Percentiles rank a stretch among this genome's conserved stretches.
Conservation (phyloP, 176 grass and related monocot species). For the Leersia perrieri region DNA sequence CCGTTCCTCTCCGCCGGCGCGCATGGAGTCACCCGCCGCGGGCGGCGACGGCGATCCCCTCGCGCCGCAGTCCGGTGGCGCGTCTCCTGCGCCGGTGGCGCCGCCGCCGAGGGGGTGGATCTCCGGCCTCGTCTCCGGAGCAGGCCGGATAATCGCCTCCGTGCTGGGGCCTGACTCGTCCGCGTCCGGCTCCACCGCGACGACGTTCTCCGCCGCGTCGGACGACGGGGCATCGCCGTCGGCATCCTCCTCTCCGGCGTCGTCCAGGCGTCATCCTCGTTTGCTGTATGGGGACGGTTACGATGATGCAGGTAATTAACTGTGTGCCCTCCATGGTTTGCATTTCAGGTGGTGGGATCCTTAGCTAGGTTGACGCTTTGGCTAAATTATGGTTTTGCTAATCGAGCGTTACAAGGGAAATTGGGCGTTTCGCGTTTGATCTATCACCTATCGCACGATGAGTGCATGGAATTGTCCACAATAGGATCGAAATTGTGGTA, state of each 20-base stretch:
- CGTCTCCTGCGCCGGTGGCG: neutral
- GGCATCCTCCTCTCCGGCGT: conserved; percentile 35
- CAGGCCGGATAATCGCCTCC: conserved; percentile 58
- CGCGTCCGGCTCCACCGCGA: conserved; percentile 31
- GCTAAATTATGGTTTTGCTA: neutral
- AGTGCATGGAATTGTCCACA: neutral
- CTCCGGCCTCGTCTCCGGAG: conserved; percentile 56
- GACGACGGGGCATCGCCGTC: conserved; percentile 31
- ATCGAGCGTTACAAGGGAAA: neutral
- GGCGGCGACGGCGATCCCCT: conserved; percentile 19
- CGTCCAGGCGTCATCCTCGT: neutral
- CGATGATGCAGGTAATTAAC: neutral
- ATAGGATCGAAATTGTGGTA: neutral
- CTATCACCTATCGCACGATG: neutral
- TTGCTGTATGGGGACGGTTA: neutral
- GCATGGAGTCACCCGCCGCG: conserved; percentile 46
- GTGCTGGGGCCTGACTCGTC: conserved; percentile 62
- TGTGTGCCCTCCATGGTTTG: neutral
- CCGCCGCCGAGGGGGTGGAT: conserved; percentile 51
- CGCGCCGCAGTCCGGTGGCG: conserved; percentile 16
- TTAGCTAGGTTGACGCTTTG: neutral
- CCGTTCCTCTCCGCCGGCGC: neutral
- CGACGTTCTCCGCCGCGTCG: neutral
- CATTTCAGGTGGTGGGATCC: too few relatives aligned
- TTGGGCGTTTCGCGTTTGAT: neutral